Evolutionary conservation across 2,329 filamentous ascomycete species (phyloP).

Genomic region (Fusarium hainanense): DNA sequence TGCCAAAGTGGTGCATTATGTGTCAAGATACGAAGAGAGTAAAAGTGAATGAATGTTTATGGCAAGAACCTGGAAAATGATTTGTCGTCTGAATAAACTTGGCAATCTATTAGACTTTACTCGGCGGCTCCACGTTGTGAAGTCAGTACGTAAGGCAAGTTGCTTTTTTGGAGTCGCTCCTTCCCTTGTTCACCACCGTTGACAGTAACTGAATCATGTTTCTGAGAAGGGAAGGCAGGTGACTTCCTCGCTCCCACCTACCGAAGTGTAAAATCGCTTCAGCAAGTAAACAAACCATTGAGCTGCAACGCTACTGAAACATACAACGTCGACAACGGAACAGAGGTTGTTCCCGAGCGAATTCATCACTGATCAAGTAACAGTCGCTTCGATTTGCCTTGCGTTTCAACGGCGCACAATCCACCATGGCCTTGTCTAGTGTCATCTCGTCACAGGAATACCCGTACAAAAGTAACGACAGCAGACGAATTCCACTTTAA

Average conservation of each 20-base stretch:
- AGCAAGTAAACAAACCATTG: background rate
- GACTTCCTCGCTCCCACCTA: background rate
- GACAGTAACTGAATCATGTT: background rate
- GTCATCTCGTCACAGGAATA: slow-evolving; percentile 5
- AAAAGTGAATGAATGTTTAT: background rate
- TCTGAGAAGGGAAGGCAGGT: background rate
- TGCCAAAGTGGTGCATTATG: background rate
- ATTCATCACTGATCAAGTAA: background rate
- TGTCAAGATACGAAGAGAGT: background rate
- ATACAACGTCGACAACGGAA: slow-evolving; percentile 12
- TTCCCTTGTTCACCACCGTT: slow-evolving; percentile 1
- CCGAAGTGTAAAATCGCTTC: background rate
- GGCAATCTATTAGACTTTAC: slow-evolving; percentile 5
- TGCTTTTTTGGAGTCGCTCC: slow-evolving; percentile 1
- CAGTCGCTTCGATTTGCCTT: background rate
- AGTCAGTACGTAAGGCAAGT: background rate
- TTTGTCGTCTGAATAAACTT: slow-evolving; percentile 6
- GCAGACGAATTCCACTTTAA: slow-evolving; percentile 9
- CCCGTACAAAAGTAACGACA: slow-evolving; percentile 8
- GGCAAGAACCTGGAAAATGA: background rate
- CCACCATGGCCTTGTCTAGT: slow-evolving; percentile 3
- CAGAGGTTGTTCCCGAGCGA: slow-evolving; percentile 18
- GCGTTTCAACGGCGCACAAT: slow-evolving; percentile 30
- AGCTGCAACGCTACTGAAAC: background rate
- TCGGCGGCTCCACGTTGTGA: background rate